These are phyloP conservation scores for Peronospora belbahrii DNA, from an alignment of 352 stramenopile genomes.

Conservation along the genomic window DNA sequence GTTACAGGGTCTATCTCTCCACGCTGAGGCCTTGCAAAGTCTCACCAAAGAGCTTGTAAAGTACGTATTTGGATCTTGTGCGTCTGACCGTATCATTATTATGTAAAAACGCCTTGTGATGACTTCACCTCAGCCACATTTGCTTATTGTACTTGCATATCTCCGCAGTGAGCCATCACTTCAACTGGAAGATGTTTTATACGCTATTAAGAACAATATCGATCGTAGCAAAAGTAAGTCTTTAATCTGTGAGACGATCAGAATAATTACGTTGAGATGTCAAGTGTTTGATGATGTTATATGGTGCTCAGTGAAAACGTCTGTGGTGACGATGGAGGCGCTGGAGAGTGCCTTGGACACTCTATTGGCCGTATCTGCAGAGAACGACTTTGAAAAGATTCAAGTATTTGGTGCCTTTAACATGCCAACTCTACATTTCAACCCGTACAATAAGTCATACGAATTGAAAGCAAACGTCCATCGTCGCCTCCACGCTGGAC, in stretches of 20 bases:
- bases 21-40: conserved; percentile 54
- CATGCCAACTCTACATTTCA: conserved; percentile 56
- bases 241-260: neutral
- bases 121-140: neutral
- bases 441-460: conserved; percentile 56
- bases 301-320: conserved; percentile 72
- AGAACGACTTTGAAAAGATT: conserved; percentile 79
- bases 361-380: conserved; percentile 62
- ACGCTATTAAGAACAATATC: conserved; percentile 86
- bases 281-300: conserved; percentile 1
- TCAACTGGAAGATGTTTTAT: conserved; percentile 77
- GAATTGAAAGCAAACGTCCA: conserved; percentile 56
- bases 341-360: conserved; percentile 79
- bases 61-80: conserved; percentile 22
- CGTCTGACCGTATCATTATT: conserved; percentile 1
- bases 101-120: neutral
- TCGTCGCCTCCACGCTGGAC: conserved; percentile 45
- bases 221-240: conserved; percentile 78
- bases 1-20: conserved; percentile 73
- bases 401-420: conserved; percentile 82
- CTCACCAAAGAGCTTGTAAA: conserved; percentile 63
- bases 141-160: conserved; percentile 2
- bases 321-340: conserved; percentile 74
- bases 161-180: conserved; percentile 51
- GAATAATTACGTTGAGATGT: neutral